Evolutionary conservation across 768 basidiomycete species (phyloP), one percentile per base, ranked within the genome.

Genomic region (Tylopilus plumbeoviolaceoides): DNA sequence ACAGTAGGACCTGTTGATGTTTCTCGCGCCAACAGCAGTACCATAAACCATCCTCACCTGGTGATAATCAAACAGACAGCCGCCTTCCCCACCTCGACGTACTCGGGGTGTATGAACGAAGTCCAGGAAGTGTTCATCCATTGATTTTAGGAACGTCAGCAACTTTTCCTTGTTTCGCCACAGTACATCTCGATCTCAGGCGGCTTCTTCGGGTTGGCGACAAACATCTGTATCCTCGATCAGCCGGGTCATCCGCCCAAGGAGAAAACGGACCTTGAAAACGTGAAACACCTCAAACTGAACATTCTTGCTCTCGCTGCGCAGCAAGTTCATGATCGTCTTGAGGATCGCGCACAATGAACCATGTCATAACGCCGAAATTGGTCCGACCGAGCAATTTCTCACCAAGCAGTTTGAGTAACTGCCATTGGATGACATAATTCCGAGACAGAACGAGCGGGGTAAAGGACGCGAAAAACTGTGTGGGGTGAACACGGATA

Each of bases 271-370:
- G 49, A 92, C 95, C 83, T 98, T 99, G 82, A 99, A 99, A 36
- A 98, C 97, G 64, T 98, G 97, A 74, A 98, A 99, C 3, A 95
- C 95, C 69, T 98, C 97, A 51, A 98, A 99, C 70, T 99, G 97
- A 42, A 99, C 98, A 71, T 99, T 98, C 79, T 92, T 91, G 80
- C 95, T 97, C n/a, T 95, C 95, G 69, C 97, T 92, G 56, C 95
- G 82, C 50, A 98, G 76, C 50, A 98, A 79, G 70, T 98, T 98
- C 97, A 98, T 99, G 91, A 99, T 97, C 87, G 94, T 91, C 85
- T 98, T 98, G 58, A 99, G 79, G 69, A 98, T 98, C 21, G 85
- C 87, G 87, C 9, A 91, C 83, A 60, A 98, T 99, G 68, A 98
- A 98, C 9, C 87, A 82, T 0, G 95, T 98, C 97, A 99, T 99